phyloP scores from a whole-genome alignment of 1,284 basidiomycete genomes.

The Puccinia coronata region DNA sequence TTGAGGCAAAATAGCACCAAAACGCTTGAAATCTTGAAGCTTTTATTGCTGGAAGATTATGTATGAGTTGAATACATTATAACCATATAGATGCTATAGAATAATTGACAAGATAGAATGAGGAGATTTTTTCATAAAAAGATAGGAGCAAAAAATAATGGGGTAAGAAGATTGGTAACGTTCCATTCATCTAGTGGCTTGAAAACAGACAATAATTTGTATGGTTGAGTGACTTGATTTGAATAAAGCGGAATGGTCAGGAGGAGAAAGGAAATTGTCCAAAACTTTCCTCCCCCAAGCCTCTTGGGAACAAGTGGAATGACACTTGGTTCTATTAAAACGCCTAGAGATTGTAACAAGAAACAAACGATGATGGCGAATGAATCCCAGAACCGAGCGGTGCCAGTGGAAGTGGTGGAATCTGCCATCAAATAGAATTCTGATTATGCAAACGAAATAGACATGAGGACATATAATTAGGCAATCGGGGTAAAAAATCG shows the following conservation, averaged over 20 bases:
- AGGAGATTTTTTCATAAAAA: no score
- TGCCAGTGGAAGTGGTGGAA: neutral
- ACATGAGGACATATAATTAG: neutral
- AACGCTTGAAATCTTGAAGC: no score
- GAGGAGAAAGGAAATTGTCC: constrained; percentile 9
- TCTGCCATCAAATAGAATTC: constrained; percentile 19
- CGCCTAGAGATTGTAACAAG: constrained; percentile 14
- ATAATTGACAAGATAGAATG: no score
- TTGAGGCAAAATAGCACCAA: no score
- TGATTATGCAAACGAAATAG: constrained; percentile 1
- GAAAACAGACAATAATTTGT: neutral
- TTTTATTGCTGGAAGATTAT: no score
- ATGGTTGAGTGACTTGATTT: neutral
- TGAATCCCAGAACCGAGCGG: neutral
- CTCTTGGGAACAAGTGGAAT: constrained; percentile 42
- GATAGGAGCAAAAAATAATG: neutral
- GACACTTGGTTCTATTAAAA: constrained; percentile 19
- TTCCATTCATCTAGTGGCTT: constrained; percentile 24
- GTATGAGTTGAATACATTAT: no score
- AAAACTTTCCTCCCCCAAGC: constrained; percentile 38
- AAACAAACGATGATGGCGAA: constrained; percentile 1
- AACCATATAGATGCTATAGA: no score
- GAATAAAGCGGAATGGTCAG: constrained; percentile 1
- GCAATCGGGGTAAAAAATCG: no score
- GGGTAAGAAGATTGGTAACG: neutral